Evolutionary conservation across 2,329 filamentous ascomycete species (phyloP).

Genomic region (Fusarium neocosmosporiellum): DNA sequence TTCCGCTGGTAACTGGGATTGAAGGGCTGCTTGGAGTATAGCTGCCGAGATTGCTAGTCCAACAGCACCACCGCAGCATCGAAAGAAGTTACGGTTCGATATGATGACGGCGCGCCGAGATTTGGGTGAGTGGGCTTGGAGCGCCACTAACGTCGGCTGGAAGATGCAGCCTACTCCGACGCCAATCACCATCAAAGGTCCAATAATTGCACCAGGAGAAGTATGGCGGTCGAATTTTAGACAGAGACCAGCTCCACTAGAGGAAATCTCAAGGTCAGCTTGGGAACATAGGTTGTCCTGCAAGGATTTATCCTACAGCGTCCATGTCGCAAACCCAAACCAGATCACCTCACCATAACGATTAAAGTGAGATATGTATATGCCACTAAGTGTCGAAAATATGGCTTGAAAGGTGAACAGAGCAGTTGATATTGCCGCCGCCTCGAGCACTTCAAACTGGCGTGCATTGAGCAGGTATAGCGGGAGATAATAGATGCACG

Average conservation of each 20-base stretch:
- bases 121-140: neutral
- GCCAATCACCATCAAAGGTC: neutral
- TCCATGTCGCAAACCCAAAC: neutral
- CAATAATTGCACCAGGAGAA: neutral
- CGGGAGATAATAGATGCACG: neutral
- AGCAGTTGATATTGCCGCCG: neutral
- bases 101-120: neutral
- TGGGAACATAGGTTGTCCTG: neutral
- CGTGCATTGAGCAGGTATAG: neutral
- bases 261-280: neutral
- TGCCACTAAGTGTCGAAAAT: neutral
- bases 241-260: neutral
- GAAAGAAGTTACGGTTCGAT: neutral
- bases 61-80: neutral
- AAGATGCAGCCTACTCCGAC: neutral
- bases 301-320: neutral
- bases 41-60: neutral
- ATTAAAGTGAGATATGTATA: neutral
- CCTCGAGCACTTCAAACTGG: neutral
- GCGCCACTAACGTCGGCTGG: neutral
- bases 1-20: neutral
- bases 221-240: neutral
- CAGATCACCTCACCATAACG: neutral
- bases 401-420: neutral
- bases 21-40: neutral